Percentiles rank a stretch among this genome's conserved stretches.
Evolutionary conservation across 2,329 filamentous ascomycete species (phyloP).

Genomic region (Penicillium griseofulvum): DNA sequence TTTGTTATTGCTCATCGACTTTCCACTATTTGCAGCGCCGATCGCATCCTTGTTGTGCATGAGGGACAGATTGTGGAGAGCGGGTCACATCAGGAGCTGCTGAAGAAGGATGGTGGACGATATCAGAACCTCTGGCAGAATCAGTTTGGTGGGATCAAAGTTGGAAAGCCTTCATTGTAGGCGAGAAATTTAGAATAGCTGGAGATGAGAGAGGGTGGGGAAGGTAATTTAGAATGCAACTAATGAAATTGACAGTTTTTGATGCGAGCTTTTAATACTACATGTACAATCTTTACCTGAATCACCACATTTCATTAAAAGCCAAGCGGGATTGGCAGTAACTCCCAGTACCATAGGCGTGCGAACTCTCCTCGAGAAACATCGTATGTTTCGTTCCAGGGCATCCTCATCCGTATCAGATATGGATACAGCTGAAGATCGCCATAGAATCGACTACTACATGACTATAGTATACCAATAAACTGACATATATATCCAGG

Average conservation of each 20-base stretch:
- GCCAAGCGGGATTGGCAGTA: not conserved
- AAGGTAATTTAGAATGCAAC: not conserved
- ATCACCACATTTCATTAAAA: not conserved
- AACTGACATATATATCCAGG: no score
- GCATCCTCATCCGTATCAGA: not conserved
- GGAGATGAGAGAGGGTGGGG: not conserved
- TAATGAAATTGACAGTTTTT: not conserved
- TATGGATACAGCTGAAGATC: no score
- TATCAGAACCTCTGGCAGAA: constrained; percentile 34
- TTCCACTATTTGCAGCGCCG: constrained; percentile 35
- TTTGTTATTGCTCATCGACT: constrained; percentile 41
- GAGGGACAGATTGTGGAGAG: constrained; percentile 40
- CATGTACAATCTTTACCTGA: not conserved
- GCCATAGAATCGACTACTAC: not conserved
- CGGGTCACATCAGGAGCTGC: constrained; percentile 42
- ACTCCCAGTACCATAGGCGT: not conserved
- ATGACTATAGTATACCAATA: not conserved
- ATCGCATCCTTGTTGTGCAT: constrained; percentile 35
- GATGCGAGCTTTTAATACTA: not conserved
- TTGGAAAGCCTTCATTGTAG: not conserved
- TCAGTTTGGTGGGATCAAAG: constrained; percentile 8
- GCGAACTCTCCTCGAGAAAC: not conserved
- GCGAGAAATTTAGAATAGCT: not conserved
- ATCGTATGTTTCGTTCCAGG: not conserved
- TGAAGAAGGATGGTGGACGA: constrained; percentile 27